A percentile compares a stretch with the other conserved stretches of the same genome.
Conservation (phyloP, 1,139 yeast genomes). For the Candida dubliniensis region DNA sequence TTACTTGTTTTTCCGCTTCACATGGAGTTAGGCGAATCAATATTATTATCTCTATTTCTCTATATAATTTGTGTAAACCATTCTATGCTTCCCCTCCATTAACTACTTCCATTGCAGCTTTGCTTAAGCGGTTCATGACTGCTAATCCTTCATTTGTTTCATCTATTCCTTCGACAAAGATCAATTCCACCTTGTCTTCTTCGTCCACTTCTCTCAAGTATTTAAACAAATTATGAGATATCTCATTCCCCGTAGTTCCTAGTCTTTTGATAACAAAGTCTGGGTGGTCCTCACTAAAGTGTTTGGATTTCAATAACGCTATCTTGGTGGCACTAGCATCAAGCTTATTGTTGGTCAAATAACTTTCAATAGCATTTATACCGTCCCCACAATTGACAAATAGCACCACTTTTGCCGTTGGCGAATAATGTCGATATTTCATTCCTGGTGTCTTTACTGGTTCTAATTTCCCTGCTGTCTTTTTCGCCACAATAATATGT, state of each 20-base stretch:
- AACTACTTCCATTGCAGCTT: conserved; percentile 71
- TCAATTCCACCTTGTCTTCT: conserved; percentile 50
- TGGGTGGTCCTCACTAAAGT: conserved; percentile 27
- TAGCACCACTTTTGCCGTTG: conserved; percentile 79
- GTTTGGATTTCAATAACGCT: conserved; percentile 49
- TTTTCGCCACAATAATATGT: conserved; percentile 60
- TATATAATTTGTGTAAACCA: neutral
- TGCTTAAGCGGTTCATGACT: conserved; percentile 83
- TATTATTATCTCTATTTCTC: neutral
- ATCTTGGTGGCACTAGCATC: conserved; percentile 23
- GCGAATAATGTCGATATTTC: conserved; percentile 96
- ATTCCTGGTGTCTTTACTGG: conserved; percentile 93
- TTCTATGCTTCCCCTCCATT: conserved; percentile 12
- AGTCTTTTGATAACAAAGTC: conserved; percentile 41
- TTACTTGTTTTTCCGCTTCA: too few relatives aligned
- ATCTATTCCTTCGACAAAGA: conserved; percentile 73
- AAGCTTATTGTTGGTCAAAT: conserved; percentile 21
- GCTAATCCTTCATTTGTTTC: conserved; percentile 84
- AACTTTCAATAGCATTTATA: conserved; percentile 25
- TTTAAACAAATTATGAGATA: conserved; percentile 74
- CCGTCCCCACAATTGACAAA: conserved; percentile 57
- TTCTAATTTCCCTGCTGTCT: conserved; percentile 63
- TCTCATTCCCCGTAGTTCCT: conserved; percentile 60
- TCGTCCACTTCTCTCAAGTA: conserved; percentile 73
- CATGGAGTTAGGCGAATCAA: too few relatives aligned